phyloP scores from a whole-genome alignment of 192 early-diverging fungal genomes.

The Entomortierella beljakovae region DNA sequence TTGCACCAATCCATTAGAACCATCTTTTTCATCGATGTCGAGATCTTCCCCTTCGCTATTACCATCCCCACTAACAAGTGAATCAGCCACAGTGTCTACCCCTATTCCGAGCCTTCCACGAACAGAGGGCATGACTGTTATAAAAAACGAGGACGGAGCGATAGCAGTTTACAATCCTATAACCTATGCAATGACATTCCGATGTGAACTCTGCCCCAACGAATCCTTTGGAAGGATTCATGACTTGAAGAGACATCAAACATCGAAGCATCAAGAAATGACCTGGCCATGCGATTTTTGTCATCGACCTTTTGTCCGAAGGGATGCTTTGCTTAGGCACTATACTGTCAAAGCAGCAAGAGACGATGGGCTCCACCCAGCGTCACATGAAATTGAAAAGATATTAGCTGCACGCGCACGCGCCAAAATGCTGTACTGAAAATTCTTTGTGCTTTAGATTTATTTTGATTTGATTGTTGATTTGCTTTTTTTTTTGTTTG shows the following conservation, averaged over 20 bases:
- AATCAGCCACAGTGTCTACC: background rate
- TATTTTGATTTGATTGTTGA: background rate
- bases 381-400: constrained; percentile 40
- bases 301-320: constrained; percentile 47
- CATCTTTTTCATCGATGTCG: constrained; percentile 2
- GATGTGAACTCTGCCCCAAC: constrained; percentile 38
- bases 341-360: constrained; percentile 53
- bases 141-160: constrained; percentile 29
- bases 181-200: constrained; percentile 35
- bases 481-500: background rate
- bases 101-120: constrained; percentile 5
- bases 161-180: constrained; percentile 47
- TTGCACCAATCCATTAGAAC: background rate
- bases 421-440: constrained; percentile 44
- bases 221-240: constrained; percentile 51
- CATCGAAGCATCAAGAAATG: constrained; percentile 53
- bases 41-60: background rate
- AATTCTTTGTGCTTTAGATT: background rate
- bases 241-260: constrained; percentile 47
- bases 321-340: constrained; percentile 41
- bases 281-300: constrained; percentile 54
- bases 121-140: constrained; percentile 32
- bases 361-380: constrained; percentile 48
- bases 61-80: background rate
- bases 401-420: constrained; percentile 37